Evolutionary conservation across 805 yeast species (phyloP).

Genomic region (Hanseniaspora opuntiae): DNA sequence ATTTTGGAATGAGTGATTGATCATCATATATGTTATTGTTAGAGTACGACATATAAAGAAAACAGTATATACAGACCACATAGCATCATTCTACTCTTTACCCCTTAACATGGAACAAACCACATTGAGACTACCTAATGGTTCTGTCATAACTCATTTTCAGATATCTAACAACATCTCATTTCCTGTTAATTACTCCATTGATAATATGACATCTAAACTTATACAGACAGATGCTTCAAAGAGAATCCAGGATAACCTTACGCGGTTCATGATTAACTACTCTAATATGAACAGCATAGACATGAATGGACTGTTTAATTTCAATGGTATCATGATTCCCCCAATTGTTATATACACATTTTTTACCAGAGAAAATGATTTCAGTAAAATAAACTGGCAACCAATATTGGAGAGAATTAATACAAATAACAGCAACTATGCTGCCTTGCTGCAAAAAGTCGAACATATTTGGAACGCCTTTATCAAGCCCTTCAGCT

Average conservation of each 20-base stretch:
- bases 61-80: too few relatives aligned
- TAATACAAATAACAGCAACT: neutral
- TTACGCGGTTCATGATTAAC: conserved; percentile 2
- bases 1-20: too few relatives aligned
- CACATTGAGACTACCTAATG: conserved; percentile 20
- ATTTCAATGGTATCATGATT: conserved; percentile 5
- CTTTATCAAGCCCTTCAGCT: conserved; percentile 5
- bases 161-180: conserved; percentile 6
- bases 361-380: conserved; percentile 9
- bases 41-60: too few relatives aligned
- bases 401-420: conserved; percentile 5
- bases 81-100: too few relatives aligned
- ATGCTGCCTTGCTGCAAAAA: neutral
- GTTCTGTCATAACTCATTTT: conserved; percentile 13
- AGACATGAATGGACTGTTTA: conserved; percentile 4
- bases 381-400: conserved; percentile 10
- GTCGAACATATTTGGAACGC: conserved; percentile 7
- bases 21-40: too few relatives aligned
- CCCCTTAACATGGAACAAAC: conserved; percentile 12
- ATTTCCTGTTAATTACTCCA: conserved; percentile 8
- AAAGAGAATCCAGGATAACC: conserved; percentile 8
- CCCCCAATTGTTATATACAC: conserved; percentile 10
- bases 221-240: conserved; percentile 7
- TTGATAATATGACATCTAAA: conserved; percentile 7
- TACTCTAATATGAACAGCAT: conserved; percentile 3